phyloP scores from a whole-genome alignment of 148 eudicot species.

The Chenopodium suecicum region DNA sequence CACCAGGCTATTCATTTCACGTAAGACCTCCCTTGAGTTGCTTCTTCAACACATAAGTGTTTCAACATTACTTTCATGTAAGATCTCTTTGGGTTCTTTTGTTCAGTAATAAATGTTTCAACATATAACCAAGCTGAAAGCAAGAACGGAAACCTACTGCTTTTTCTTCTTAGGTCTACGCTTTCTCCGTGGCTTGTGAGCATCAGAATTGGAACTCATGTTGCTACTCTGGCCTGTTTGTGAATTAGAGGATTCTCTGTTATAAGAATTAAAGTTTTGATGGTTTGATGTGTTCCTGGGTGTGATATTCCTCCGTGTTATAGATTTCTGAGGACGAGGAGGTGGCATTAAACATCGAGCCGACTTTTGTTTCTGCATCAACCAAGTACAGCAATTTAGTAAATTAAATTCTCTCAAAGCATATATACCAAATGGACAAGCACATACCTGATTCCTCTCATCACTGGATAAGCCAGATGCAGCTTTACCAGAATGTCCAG shows the following conservation, averaged over 20 bases:
- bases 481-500: constrained; percentile 84
- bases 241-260: constrained; percentile 45
- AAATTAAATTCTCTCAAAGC: neutral
- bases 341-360: constrained; percentile 91
- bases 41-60: neutral
- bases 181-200: constrained; percentile 75
- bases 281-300: constrained; percentile 45
- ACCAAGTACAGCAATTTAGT: constrained; percentile 5
- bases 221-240: constrained; percentile 69
- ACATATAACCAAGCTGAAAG: neutral
- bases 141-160: constrained; percentile 35
- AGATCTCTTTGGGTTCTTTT: neutral
- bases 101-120: neutral
- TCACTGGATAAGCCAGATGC: constrained; percentile 91
- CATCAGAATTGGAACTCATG: constrained; percentile 89
- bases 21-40: neutral
- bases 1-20: neutral
- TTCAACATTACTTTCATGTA: neutral
- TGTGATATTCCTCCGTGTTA: constrained; percentile 36
- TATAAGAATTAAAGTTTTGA: neutral
- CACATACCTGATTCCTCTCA: constrained; percentile 76
- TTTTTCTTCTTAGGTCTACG: constrained; percentile 95
- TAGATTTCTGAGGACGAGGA: constrained; percentile 63
- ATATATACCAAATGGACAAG: neutral
- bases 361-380: constrained; percentile 58